Conservation (phyloP, 306 rosid genomes). For the Ziziphus jujuba region DNA sequence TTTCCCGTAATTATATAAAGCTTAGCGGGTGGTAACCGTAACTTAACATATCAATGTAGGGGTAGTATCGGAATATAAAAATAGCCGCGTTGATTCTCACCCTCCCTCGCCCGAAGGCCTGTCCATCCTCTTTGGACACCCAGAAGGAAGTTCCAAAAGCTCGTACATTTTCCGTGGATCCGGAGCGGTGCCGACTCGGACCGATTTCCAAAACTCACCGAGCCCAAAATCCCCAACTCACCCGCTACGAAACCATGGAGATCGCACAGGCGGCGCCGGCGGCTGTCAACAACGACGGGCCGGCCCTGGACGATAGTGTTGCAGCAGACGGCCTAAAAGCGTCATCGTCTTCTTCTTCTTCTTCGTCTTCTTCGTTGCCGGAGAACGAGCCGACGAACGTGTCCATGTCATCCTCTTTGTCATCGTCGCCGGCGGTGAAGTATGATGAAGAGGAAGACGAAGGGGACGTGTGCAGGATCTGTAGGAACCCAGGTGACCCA, state of each 20-base stretch:
- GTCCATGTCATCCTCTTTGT: constrained; percentile 27
- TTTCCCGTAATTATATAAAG: constrained; percentile 29
- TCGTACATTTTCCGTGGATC: constrained; percentile 9
- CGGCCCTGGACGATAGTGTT: constrained; percentile 26
- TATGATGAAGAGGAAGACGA: constrained; percentile 89
- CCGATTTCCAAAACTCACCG: constrained; percentile 21
- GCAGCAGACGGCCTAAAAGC: constrained; percentile 34
- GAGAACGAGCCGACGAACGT: constrained; percentile 42
- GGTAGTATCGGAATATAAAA: constrained; percentile 34
- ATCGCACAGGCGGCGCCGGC: constrained; percentile 66
- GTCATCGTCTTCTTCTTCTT: constrained; percentile 32
- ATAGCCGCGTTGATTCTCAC: background rate
- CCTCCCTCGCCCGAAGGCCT: background rate
- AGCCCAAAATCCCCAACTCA: constrained; percentile 32
- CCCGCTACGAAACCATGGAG: constrained; percentile 59
- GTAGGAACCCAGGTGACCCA: constrained; percentile 88
- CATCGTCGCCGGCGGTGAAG: constrained; percentile 36
- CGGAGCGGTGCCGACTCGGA: constrained; percentile 21
- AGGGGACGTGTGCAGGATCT: constrained; percentile 96
- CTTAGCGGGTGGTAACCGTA: constrained; percentile 22
- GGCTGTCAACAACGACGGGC: constrained; percentile 42
- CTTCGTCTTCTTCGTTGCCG: constrained; percentile 43
- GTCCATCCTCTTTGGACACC: background rate
- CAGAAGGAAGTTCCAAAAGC: background rate
- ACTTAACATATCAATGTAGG: constrained; percentile 11